Evolutionary conservation across 192 early-diverging fungal genomes (phyloP).

Genomic region (Backusella australiensis): DNA sequence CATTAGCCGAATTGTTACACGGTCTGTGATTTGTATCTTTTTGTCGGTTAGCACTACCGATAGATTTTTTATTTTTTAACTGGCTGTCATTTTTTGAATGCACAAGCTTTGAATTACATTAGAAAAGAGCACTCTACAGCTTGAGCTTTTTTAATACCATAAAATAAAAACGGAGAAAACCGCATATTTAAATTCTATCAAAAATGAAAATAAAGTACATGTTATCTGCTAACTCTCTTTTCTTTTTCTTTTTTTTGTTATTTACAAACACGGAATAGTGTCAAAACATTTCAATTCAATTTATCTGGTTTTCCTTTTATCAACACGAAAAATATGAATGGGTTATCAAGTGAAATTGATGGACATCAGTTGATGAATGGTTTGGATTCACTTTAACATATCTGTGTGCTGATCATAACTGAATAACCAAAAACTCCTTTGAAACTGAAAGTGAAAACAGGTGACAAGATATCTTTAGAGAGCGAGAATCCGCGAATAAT

Average conservation of each 20-base stretch:
- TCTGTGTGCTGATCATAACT: not conserved
- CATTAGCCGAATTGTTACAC: not conserved
- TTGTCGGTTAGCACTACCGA: conserved; percentile 1
- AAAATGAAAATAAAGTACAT: not conserved
- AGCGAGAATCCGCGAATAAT: not conserved
- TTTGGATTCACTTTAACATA: not conserved
- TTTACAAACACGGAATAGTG: not conserved
- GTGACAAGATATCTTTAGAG: not conserved
- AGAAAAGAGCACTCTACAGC: not conserved
- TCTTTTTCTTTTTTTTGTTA: not conserved
- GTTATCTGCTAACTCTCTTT: too few species aligned
- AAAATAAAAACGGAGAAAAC: too few species aligned
- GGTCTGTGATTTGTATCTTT: not conserved
- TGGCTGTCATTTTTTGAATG: not conserved
- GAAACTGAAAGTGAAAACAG: not conserved
- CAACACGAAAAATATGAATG: not conserved
- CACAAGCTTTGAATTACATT: not conserved
- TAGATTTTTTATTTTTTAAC: not conserved
- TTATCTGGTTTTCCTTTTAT: not conserved
- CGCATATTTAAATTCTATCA: not conserved
- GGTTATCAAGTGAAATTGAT: not conserved
- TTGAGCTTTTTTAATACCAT: too few species aligned
- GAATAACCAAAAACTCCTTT: not conserved
- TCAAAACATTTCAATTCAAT: not conserved
- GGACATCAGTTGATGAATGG: not conserved